Evolutionary conservation across 768 basidiomycete species (phyloP), one percentile per base, ranked within the genome.

Genomic region (Phlegmacium glaucopus): DNA sequence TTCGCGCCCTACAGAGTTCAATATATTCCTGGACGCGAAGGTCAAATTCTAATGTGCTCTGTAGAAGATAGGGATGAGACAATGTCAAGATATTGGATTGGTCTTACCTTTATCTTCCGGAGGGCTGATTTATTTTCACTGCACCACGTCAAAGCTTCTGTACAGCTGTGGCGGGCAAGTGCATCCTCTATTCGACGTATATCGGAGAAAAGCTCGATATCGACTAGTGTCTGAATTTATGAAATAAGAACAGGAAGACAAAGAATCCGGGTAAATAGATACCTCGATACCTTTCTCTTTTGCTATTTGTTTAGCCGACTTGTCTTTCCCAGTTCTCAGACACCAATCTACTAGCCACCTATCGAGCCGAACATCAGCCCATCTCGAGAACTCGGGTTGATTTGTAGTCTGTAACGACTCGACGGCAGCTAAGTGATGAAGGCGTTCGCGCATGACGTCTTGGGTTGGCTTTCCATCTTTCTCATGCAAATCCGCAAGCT

Each of bases 11-110:
- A 28, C 85, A 81, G 5, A 99, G 77, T 67, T 99, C 96, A 60
- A 98, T 94, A 64, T 87, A 97, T 67, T 97, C 93, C 67, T 99
- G 96, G 35, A 96, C 76, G 38, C 96, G 83, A 39, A 99, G 81
- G 55, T 94, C 89, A 65, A 98, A 98, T 71, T 99, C 96, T 37
- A 99, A 82, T 8, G 91, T 87, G 69, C 87, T 93, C 94, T 97
- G 66, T 39, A 47, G 42, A 36, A 10, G 32, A 46, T 25, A 44
- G 16, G 39, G 29, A 46, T 16, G 49, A 4, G 28, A 39, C 18
- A 29, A 38, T 35, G 25, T 22, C 47, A 45, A 27, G 15, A 34
- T n/a, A 29, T 12, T 44, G 22, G 26, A 26, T 30, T 39, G 32
- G 45, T 45, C 54, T 17, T 34, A 85, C 94, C 79, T 90, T 94